phyloP scores from a whole-genome alignment of 345 rosid species.

The Dimocarpus longan region DNA sequence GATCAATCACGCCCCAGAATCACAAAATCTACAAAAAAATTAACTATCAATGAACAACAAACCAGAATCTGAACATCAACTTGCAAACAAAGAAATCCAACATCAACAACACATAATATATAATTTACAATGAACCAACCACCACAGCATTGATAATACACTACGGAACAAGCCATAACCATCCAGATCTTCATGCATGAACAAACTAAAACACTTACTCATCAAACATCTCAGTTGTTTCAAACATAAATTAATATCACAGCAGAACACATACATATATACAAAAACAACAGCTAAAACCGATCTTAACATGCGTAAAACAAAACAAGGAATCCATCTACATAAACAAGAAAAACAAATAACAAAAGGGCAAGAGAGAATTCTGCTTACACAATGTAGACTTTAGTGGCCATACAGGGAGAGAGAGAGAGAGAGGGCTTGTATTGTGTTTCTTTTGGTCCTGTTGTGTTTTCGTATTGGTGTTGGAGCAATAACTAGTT shows the following conservation, averaged over 20 bases:
- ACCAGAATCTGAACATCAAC: background rate
- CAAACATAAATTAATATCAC: background rate
- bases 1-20: background rate
- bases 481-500: background rate
- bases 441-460: background rate
- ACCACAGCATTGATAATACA: background rate
- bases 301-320: background rate
- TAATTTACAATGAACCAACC: background rate
- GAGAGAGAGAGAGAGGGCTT: constrained; percentile 3
- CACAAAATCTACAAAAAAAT: background rate
- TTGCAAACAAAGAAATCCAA: background rate
- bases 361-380: constrained; percentile 1
- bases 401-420: constrained; percentile 55
- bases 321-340: background rate
- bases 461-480: background rate
- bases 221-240: background rate
- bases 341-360: background rate
- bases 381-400: constrained; percentile 59
- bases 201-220: constrained; percentile 4
- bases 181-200: background rate
- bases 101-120: background rate
- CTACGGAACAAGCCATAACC: no score
- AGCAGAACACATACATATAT: no score
- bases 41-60: background rate
- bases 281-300: background rate